Conservation (phyloP, 768 basidiomycete genomes). For the Cystoderma amianthinum region DNA sequence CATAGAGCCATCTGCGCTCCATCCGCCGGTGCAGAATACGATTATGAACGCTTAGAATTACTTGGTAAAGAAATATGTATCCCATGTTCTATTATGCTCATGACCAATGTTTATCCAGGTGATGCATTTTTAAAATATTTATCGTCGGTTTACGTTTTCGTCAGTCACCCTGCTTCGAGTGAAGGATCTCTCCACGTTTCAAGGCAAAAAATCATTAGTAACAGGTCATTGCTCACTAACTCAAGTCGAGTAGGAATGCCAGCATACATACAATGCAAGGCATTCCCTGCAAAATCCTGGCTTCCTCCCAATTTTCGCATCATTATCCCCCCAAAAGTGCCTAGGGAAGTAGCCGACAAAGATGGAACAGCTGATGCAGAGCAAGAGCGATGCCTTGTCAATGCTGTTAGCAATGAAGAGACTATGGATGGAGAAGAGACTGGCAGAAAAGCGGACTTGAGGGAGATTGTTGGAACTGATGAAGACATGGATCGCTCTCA, state of each 20-base stretch:
- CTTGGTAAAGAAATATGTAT: constrained; percentile 42
- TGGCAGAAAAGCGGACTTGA: no score
- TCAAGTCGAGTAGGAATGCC: constrained; percentile 58
- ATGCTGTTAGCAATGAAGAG: no score
- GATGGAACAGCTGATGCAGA: constrained; percentile 1
- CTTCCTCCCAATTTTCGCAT: constrained; percentile 37
- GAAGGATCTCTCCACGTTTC: constrained; percentile 65
- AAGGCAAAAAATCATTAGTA: constrained; percentile 70
- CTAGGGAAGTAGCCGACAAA: constrained; percentile 8
- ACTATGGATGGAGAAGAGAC: no score
- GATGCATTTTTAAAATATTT: constrained; percentile 83
- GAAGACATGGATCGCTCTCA: background rate
- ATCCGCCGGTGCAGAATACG: constrained; percentile 58
- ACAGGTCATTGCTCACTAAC: constrained; percentile 52
- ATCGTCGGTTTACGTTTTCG: constrained; percentile 68
- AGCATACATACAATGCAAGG: constrained; percentile 65
- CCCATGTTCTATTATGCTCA: constrained; percentile 2
- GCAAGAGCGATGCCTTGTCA: no score
- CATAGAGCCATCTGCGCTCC: constrained; percentile 65
- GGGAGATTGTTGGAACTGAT: no score
- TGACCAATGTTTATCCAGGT: constrained; percentile 45
- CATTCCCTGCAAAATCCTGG: constrained; percentile 66
- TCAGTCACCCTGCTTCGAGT: constrained; percentile 51
- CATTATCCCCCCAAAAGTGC: constrained; percentile 12
- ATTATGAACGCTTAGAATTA: constrained; percentile 84